Evolutionary conservation across 805 yeast genomes (phyloP).

Genomic region (Ogataea pignaliae): DNA sequence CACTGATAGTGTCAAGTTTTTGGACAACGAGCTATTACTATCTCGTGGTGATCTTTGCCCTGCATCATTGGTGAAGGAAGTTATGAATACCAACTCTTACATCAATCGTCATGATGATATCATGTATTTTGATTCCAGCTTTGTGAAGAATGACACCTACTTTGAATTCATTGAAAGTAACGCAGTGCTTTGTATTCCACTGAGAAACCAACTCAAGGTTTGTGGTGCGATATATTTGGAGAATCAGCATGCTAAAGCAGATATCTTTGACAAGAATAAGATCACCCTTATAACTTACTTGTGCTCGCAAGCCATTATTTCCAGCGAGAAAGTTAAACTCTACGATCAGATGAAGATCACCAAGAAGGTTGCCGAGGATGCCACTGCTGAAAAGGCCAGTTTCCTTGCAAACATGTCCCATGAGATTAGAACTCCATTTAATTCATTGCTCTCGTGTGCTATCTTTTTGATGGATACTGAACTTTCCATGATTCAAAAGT

Average conservation of each 20-base stretch:
- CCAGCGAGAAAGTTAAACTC: constrained; percentile 42
- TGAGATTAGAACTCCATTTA: constrained; percentile 54
- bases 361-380: constrained; percentile 50
- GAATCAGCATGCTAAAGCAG: constrained; percentile 17
- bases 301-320: constrained; percentile 50
- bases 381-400: constrained; percentile 51
- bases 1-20: constrained; percentile 19
- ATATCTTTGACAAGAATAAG: constrained; percentile 30
- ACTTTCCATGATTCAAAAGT: constrained; percentile 38
- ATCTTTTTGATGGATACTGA: constrained; percentile 46
- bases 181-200: constrained; percentile 41
- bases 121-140: constrained; percentile 29
- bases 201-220: constrained; percentile 36
- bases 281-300: constrained; percentile 38
- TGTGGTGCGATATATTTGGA: constrained; percentile 47
- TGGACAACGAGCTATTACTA: constrained; percentile 34
- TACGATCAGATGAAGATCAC: constrained; percentile 47
- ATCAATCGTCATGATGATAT: constrained; percentile 35
- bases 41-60: constrained; percentile 42
- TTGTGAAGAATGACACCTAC: constrained; percentile 36
- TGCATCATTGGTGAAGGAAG: constrained; percentile 33
- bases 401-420: constrained; percentile 54
- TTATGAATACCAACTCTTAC: constrained; percentile 33
- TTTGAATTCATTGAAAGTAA: constrained; percentile 31
- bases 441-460: constrained; percentile 45